Base-by-base conservation (phyloP, 768 basidiomycete genomes). In the Hericium erinaceus region DNA sequence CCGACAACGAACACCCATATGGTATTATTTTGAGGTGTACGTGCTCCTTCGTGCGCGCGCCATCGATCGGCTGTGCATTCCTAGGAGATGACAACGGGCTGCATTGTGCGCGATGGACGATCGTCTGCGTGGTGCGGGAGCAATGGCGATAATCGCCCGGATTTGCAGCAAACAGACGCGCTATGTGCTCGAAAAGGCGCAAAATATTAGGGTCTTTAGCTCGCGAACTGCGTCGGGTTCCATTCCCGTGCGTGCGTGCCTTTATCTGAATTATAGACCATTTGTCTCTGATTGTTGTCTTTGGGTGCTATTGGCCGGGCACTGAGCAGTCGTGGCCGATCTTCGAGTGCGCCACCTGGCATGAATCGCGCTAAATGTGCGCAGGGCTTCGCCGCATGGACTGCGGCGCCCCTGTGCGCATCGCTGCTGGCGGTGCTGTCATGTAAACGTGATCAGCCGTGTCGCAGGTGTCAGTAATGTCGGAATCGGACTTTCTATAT, bases 61-160 rank as follows among this genome's bases (percentile, higher is more conserved):
- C 48, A 60, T 55, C 59, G 60, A 54, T 54, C 18, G 39, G 54
- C 39, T 33, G 48, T 54, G 39, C 46, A 39, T 33, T 24, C 44
- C 54, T 44, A 20, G 56, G 53, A 24, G 9, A 20, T 24, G 18
- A 48, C n/a, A 33, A 24, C 9, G 20, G 44, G 48, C 38, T 58
- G 33, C 33, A 39, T 6, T 33, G 33, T 33, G 33, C 33, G 33
- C 33, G 33, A 33, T 33, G 33, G 33, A 33, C 33, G 33, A 33
- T 10, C n/a, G 44, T 46, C 44, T 46, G 44, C n/a, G 33, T 33
- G 44, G 13, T 46, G 44, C 44, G 44, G 15, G 20, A n/a, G 44
- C 44, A 46, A 46, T 46, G 44, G 33, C 33, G 9, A 33, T 33
- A 33, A 6, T 33, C 33, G 33, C 44, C n/a, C 44, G 44, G 16